These are phyloP conservation scores for Nevesoporus exiguus DNA, from an alignment of 768 basidiomycete species.

Conservation along the genomic window DNA sequence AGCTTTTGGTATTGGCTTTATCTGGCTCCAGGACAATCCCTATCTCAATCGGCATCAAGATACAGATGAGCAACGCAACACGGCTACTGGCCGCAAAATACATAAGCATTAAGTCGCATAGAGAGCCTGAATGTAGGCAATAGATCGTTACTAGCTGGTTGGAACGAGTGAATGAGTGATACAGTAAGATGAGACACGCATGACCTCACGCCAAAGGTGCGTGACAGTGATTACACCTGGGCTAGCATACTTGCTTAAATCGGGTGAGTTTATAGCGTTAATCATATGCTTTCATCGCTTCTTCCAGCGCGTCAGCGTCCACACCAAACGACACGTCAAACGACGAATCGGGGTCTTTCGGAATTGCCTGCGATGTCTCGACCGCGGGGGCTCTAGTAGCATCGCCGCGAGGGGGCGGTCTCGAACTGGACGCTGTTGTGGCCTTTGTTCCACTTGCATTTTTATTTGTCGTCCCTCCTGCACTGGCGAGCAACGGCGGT, in stretches of 20 bases:
- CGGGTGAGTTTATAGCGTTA: neutral
- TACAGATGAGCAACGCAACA: neutral
- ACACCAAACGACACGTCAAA: constrained; percentile 32
- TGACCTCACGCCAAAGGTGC: neutral
- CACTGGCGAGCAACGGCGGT: constrained; percentile 22
- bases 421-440: neutral
- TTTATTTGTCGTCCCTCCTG: neutral
- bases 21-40: too few relatives aligned
- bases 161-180: too few relatives aligned
- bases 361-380: neutral
- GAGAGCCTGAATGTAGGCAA: neutral
- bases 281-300: constrained; percentile 32
- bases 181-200: too few relatives aligned
- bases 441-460: constrained; percentile 2
- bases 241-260: neutral
- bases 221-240: neutral
- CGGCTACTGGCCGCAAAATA: neutral
- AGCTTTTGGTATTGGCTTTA: too few relatives aligned
- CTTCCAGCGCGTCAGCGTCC: constrained; percentile 29
- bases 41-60: neutral
- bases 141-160: constrained; percentile 4
- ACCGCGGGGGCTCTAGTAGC: neutral
- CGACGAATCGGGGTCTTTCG: constrained; percentile 27
- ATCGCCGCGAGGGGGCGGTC: neutral
- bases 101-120: neutral